Percentiles rank a stretch among this genome's conserved stretches.
phyloP scores from a whole-genome alignment of 805 yeast species.

The Hanseniaspora hatyaiensis region DNA sequence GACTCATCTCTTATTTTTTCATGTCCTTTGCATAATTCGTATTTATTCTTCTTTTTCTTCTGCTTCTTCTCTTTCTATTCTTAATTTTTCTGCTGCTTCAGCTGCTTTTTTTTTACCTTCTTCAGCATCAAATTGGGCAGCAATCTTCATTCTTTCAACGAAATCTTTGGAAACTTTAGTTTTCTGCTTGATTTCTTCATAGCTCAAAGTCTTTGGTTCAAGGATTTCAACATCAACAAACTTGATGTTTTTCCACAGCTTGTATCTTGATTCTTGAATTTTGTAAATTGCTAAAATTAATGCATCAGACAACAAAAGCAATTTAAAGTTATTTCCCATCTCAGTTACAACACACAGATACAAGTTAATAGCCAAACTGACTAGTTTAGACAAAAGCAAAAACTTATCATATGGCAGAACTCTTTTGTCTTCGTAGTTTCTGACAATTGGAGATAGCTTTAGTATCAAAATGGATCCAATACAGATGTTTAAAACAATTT shows the following conservation, averaged over 20 bases:
- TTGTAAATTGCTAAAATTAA: slow-evolving; percentile 34
- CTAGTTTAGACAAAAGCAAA: background rate
- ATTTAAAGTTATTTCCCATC: slow-evolving; percentile 34
- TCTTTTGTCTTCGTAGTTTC: slow-evolving; percentile 12
- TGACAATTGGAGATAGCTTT: slow-evolving; percentile 9
- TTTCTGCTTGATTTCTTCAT: slow-evolving; percentile 32
- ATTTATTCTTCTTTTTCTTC: background rate
- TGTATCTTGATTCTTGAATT: slow-evolving; percentile 32
- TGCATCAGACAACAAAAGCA: slow-evolving; percentile 35
- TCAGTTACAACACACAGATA: slow-evolving; percentile 35
- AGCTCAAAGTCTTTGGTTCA: slow-evolving; percentile 33
- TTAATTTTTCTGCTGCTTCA: slow-evolving; percentile 10
- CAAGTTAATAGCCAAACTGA: background rate
- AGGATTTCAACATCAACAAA: slow-evolving; percentile 35
- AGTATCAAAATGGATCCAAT: slow-evolving; percentile 3
- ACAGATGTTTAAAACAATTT: slow-evolving; percentile 5
- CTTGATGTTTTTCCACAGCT: slow-evolving; percentile 33
- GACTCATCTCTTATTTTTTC: background rate
- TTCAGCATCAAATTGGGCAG: slow-evolving; percentile 23
- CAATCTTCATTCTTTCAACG: slow-evolving; percentile 26
- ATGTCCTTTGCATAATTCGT: background rate
- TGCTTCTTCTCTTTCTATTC: background rate
- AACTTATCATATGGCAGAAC: slow-evolving; percentile 12
- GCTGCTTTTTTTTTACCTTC: slow-evolving; percentile 16
- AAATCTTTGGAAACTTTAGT: slow-evolving; percentile 33